Evolutionary conservation across 345 rosid species (phyloP), one percentile per base, ranked within the genome.

Genomic region (Luvunga scandens): DNA sequence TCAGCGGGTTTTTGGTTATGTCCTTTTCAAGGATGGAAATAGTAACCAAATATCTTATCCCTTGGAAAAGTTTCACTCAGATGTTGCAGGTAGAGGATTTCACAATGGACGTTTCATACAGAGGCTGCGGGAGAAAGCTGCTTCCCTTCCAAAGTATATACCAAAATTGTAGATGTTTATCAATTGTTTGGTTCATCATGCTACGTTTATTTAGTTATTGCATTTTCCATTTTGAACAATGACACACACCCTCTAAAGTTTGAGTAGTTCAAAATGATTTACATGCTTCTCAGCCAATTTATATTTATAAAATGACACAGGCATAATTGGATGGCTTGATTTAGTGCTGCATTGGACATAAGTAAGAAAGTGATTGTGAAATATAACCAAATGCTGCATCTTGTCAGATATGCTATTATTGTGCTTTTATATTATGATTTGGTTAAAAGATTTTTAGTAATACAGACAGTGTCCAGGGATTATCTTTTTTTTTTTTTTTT

Each of bases 41-140:
- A 67, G 72, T 67, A 72, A 87, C 65, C 71, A 55, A 22, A 69
- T 89, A 18, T 77, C 89, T 3, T 86, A 86, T 80, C 90, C 90
- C 3, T 67, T 89, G 81, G 88, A 86, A 69, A 78, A 82, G 39
- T 87, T 82, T 69, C 81, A 83, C 59, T 67, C 90, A 16, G 81
- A 87, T 71, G 84, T 87, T 28, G 53, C 89, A 9, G 90, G 90
- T n/a, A 85, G 89, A 80, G 85, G 92, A 83, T 87, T 89, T 75
- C 92, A 89, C 75, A 89, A 87, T 59, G 90, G 90, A 22, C 89
- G 90, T n/a, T 89, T 89, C 80, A 81, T 89, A 55, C 90, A 84
- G 78, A 85, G 87, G 69, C 77, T 89, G 90, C 79, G 92, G 50
- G 81, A 85, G 69, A 89, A 87, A 72, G 92, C 90, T 81, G 81